These are phyloP conservation scores for Sphaerostilbella broomeana DNA, from an alignment of 2,329 filamentous ascomycete species.

Conservation along the genomic window DNA sequence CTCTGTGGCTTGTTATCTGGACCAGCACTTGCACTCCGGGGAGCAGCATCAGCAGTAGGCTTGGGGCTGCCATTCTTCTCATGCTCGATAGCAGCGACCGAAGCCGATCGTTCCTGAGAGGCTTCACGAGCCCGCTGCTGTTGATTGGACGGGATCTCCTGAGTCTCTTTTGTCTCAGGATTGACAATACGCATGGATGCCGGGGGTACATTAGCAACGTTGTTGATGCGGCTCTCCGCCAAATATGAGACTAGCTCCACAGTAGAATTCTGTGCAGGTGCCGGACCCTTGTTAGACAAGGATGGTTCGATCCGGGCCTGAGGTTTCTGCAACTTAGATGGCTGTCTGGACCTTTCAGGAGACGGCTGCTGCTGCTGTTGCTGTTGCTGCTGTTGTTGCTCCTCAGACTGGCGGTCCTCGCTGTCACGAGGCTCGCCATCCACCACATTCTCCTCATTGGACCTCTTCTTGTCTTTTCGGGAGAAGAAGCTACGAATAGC, in stretches of 20 bases:
- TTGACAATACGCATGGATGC: slow-evolving; percentile 55
- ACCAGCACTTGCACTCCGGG: slow-evolving; percentile 27
- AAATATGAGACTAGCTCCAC: slow-evolving; percentile 38
- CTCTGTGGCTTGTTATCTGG: slow-evolving; percentile 49
- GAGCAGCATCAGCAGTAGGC: slow-evolving; percentile 7
- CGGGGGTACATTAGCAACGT: slow-evolving; percentile 50
- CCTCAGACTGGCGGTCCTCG: slow-evolving; percentile 36
- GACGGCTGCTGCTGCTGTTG: no score
- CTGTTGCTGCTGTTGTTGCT: no score
- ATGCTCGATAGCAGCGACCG: slow-evolving; percentile 30
- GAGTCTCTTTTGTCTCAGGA: slow-evolving; percentile 39
- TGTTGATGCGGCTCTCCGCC: slow-evolving; percentile 41
- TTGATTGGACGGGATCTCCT: slow-evolving; percentile 29
- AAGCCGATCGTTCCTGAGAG: slow-evolving; percentile 27
- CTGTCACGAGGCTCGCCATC: slow-evolving; percentile 48
- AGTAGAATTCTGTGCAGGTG: slow-evolving; percentile 27
- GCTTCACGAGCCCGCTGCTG: slow-evolving; percentile 20
- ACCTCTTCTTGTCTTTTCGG: slow-evolving; percentile 54
- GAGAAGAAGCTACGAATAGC: slow-evolving; percentile 56
- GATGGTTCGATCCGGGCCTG: slow-evolving; percentile 46
- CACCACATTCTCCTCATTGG: slow-evolving; percentile 53
- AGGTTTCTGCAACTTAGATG: slow-evolving; percentile 66
- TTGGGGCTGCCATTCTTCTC: slow-evolving; percentile 27
- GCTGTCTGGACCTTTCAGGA: slow-evolving; percentile 44
- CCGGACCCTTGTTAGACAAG: slow-evolving; percentile 34